phyloP scores from a whole-genome alignment of 108 stramenopile species.

The Pseudonitzschia delicatissima region DNA sequence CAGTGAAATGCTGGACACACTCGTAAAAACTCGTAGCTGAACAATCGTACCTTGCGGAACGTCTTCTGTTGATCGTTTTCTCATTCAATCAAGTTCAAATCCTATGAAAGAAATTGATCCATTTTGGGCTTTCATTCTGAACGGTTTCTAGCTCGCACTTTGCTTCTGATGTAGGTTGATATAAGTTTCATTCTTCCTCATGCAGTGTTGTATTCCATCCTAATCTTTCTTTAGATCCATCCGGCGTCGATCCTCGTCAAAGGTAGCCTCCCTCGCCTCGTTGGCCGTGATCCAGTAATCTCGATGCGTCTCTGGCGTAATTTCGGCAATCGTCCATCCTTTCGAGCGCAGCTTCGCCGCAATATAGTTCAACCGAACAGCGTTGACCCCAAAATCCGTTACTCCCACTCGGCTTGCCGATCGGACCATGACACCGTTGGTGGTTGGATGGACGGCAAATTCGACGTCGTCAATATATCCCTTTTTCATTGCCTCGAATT shows the following conservation, averaged over 20 bases:
- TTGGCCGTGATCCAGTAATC: constrained; percentile 41
- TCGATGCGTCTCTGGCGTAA: constrained; percentile 59
- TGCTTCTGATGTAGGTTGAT: too few species aligned
- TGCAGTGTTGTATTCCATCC: too few species aligned
- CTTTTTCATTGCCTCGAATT: constrained; percentile 64
- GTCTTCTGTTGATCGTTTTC: too few species aligned
- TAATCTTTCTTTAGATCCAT: constrained; percentile 1
- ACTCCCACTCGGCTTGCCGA: constrained; percentile 64
- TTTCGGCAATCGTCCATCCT: constrained; percentile 72
- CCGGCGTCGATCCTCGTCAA: not conserved
- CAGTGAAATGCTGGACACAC: too few species aligned
- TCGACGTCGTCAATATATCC: constrained; percentile 76
- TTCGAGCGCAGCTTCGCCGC: not conserved
- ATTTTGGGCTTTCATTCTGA: too few species aligned
- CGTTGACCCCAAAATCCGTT: constrained; percentile 79
- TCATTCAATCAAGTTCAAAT: too few species aligned
- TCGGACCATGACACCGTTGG: constrained; percentile 18
- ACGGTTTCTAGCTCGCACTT: too few species aligned
- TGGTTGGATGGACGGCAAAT: constrained; percentile 4
- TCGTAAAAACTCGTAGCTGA: too few species aligned
- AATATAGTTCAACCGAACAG: constrained; percentile 11
- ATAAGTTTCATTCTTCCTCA: too few species aligned
- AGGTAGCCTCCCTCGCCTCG: constrained; percentile 3
- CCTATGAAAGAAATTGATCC: too few species aligned
- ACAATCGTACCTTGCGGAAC: too few species aligned